Evolutionary conservation across 768 basidiomycete species (phyloP), one percentile per base, ranked within the genome.

Genomic region (Macrolepiota fuliginosa): DNA sequence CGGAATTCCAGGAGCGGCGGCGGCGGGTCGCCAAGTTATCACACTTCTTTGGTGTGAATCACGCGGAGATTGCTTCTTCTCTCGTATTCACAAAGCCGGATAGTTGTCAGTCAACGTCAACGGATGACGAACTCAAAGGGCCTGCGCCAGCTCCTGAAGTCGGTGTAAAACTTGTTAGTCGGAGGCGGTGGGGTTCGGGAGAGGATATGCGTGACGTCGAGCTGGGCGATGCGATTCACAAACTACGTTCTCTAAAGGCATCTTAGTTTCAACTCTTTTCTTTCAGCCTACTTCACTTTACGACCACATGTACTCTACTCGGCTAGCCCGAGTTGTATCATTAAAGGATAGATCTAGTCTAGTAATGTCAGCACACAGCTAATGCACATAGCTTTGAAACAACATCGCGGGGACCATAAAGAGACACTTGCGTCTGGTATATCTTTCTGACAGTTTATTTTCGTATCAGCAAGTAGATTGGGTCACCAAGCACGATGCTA

Each of bases 401-500:
- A 60, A 70, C 52, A 49, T 73, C 63, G 66, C 32, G 32, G 27
- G 12, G 49, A 37, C 4, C 32, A 22, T 22, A 15, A 19, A 27
- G 27, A 25, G 32, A 42, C n/a, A 15, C 42, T 13, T 61, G 15
- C 17, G 37, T 11, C 35, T n/a, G 51, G 12, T 37, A 27, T 42
- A 40, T 22, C 32, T 58, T 36, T n/a, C 35, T 12, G 37, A 50
- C 58, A 24, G 3, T 32, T 24, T 77, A 92, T 79, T 86, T 88
- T 68, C 96, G 82, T 77, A 98, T 83, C 36, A 98, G 81, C 45
- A 97, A 77, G 73, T 93, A 98, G 58, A 98, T 83, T 53, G 94
- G 91, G 70, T 98, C 94, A 29, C 96, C 96, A 4, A 98, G 85
- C 13, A 96, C 94, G 61, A 99, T 88, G 67, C 84, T 88, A 36